These are phyloP conservation scores for Craterostigma plantagineum DNA, from an alignment of 257 asterid genomes.

Conservation along the genomic window DNA sequence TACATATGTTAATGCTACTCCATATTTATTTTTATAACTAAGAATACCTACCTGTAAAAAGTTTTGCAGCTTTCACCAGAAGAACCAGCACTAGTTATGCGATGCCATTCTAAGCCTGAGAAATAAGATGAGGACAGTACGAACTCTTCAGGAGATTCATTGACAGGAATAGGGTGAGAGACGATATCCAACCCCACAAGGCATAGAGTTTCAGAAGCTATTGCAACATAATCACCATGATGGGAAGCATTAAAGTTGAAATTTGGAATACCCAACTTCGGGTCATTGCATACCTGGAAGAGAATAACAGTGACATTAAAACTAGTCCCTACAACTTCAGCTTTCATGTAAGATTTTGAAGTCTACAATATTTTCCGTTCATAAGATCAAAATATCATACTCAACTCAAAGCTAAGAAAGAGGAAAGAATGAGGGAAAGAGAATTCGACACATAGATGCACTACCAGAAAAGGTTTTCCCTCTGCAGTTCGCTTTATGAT, in stretches of 20 bases:
- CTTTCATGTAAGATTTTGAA: neutral
- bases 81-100: slow-evolving; percentile 29
- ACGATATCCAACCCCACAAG: slow-evolving; percentile 80
- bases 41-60: slow-evolving; percentile 43
- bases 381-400: too few relatives aligned
- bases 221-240: slow-evolving; percentile 81
- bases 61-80: slow-evolving; percentile 33
- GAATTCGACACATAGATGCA: slow-evolving; percentile 3
- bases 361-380: neutral
- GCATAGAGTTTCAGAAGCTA: slow-evolving; percentile 90
- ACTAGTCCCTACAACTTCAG: neutral
- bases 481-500: slow-evolving; percentile 53
- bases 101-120: slow-evolving; percentile 58
- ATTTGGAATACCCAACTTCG: slow-evolving; percentile 30
- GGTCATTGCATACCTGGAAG: slow-evolving; percentile 30
- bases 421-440: neutral
- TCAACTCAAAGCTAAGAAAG: neutral
- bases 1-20: too few relatives aligned
- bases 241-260: slow-evolving; percentile 79
- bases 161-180: slow-evolving; percentile 37
- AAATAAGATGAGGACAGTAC: slow-evolving; percentile 40
- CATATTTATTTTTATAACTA: too few relatives aligned
- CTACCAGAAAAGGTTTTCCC: slow-evolving; percentile 77
- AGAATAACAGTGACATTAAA: neutral
- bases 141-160: slow-evolving; percentile 44